Percentiles rank a stretch among this genome's conserved stretches.
Evolutionary conservation across 1,284 basidiomycete species (phyloP).

Genomic region (Irpex sp.): DNA sequence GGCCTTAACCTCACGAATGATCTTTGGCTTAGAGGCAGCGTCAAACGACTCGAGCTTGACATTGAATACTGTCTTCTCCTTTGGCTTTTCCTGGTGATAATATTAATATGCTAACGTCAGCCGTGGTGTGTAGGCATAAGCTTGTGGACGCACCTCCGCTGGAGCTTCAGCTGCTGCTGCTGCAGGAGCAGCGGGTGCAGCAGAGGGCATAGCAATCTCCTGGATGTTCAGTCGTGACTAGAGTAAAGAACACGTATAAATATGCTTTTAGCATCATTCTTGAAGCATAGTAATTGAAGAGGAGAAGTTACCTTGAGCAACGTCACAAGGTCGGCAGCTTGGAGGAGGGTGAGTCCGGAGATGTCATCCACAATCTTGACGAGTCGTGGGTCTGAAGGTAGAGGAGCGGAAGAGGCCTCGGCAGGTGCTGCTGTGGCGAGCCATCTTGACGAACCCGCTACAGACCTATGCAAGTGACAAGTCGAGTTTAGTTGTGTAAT

Average conservation of each 20-base stretch:
- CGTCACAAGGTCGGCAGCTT: conserved; percentile 95
- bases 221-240: conserved; percentile 95
- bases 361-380: conserved; percentile 91
- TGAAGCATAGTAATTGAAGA: background rate
- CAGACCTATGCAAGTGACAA: conserved; percentile 4
- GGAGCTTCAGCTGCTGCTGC: conserved; percentile 57
- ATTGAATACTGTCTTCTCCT: conserved; percentile 98
- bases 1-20: conserved; percentile 98
- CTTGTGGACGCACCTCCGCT: conserved; percentile 48
- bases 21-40: conserved; percentile 88
- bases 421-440: conserved; percentile 41
- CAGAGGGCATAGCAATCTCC: conserved; percentile 92
- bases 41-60: conserved; percentile 94
- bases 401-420: conserved; percentile 39
- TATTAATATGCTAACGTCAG: conserved; percentile 7
- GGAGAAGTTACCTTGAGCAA: conserved; percentile 74
- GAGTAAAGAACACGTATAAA: background rate
- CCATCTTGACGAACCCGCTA: conserved; percentile 28
- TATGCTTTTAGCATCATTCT: background rate
- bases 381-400: conserved; percentile 68
- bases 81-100: conserved; percentile 82
- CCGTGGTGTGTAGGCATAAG: too few relatives aligned
- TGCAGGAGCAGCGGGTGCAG: conserved; percentile 53
- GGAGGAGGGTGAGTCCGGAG: conserved; percentile 85
- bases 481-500: background rate